phyloP scores from a whole-genome alignment of 306 rosid genomes.

The Pterocarpus macrocarpus region DNA sequence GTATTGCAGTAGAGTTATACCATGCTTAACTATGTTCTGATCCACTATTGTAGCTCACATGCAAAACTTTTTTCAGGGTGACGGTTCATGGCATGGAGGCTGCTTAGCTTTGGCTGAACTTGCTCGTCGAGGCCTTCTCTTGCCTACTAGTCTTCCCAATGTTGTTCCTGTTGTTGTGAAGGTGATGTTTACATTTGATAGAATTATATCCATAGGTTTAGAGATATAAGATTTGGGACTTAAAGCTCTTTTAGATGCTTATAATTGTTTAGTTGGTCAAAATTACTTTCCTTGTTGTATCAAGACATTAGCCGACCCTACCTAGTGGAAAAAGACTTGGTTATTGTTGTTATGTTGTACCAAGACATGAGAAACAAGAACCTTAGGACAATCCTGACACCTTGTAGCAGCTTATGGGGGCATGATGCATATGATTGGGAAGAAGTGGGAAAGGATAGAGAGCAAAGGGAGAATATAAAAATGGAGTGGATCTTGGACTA shows the following conservation, averaged over 20 bases:
- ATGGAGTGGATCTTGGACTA: slow-evolving; percentile 16
- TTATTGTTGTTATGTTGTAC: slow-evolving; percentile 19
- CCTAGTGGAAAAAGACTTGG: not conserved
- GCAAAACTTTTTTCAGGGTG: slow-evolving; percentile 71
- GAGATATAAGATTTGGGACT: slow-evolving; percentile 38
- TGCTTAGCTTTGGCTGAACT: slow-evolving; percentile 98
- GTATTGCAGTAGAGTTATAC: slow-evolving; percentile 23
- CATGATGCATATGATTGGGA: slow-evolving; percentile 16
- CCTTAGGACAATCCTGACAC: slow-evolving; percentile 21
- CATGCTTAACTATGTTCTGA: slow-evolving; percentile 21
- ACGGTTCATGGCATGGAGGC: slow-evolving; percentile 99
- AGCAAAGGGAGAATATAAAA: slow-evolving; percentile 27
- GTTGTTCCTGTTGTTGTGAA: slow-evolving; percentile 93
- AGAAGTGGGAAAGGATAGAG: slow-evolving; percentile 2
- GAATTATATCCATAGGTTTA: slow-evolving; percentile 26
- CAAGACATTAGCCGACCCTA: not conserved
- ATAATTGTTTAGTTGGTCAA: slow-evolving; percentile 28
- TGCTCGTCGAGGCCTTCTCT: slow-evolving; percentile 97
- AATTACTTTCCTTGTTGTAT: slow-evolving; percentile 38
- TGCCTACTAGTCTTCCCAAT: slow-evolving; percentile 81
- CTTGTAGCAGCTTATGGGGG: slow-evolving; percentile 9
- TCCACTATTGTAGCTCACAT: slow-evolving; percentile 40
- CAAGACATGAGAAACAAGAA: slow-evolving; percentile 21
- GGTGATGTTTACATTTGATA: slow-evolving; percentile 59
- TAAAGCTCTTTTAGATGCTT: slow-evolving; percentile 34